Conservation (phyloP, 495 filamentous ascomycete genomes). For the Neurospora cerealis region DNA sequence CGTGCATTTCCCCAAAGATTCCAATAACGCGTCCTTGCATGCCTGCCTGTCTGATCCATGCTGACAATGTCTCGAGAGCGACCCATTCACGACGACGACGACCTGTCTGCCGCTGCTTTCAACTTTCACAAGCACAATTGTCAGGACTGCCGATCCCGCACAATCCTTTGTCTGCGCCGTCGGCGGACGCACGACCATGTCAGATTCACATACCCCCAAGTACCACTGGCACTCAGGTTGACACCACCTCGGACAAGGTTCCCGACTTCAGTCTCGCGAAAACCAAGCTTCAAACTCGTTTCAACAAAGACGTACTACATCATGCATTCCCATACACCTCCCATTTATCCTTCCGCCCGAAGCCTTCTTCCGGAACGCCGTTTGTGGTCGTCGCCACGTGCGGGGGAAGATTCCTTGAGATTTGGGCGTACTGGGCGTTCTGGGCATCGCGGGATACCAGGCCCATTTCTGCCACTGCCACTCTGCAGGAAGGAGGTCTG, state of each 20-base stretch:
- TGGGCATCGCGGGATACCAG: neutral
- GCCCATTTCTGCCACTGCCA: neutral
- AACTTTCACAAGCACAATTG: neutral
- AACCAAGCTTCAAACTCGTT: neutral
- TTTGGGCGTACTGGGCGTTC: constrained; percentile 1
- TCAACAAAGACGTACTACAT: neutral
- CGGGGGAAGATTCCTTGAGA: constrained; percentile 10
- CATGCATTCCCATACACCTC: neutral
- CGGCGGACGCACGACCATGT: neutral
- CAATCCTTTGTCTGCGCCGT: neutral
- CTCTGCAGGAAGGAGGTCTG: neutral
- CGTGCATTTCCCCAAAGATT: neutral
- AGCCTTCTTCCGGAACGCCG: constrained; percentile 20
- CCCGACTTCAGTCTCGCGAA: neutral
- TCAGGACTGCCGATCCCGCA: neutral
- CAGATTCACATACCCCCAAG: neutral
- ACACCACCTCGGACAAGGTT: neutral
- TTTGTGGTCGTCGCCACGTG: constrained; percentile 21
- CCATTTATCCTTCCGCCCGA: constrained; percentile 24
- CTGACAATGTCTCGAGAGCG: neutral
- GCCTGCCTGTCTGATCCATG: neutral
- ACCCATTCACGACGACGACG: neutral
- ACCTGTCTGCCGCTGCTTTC: neutral
- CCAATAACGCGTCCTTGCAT: neutral
- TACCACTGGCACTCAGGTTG: neutral